Evolutionary conservation across 441 rosid genomes (phyloP).

Genomic region (Adansonia grandidieri): DNA sequence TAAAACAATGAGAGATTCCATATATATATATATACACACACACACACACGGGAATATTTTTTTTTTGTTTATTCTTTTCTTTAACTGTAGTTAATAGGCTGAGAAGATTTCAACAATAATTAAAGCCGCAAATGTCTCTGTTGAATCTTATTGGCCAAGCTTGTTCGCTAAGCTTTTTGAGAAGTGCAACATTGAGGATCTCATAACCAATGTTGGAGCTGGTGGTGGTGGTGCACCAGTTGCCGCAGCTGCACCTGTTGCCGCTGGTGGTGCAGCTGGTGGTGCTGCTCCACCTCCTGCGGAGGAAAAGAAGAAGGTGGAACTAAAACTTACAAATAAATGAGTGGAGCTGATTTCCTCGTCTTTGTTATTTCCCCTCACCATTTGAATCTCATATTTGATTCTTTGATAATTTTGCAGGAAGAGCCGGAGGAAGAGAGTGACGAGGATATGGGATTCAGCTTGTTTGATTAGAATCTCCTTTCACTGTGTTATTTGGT

Average conservation of each 20-base stretch:
- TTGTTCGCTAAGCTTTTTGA: constrained; percentile 64
- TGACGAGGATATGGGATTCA: too few species aligned
- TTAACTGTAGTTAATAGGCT: constrained; percentile 36
- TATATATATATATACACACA: too few species aligned
- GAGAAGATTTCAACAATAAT: constrained; percentile 57
- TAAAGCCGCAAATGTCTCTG: constrained; percentile 50
- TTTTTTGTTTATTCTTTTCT: not conserved
- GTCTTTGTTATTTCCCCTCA: not conserved
- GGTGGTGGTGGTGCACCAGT: constrained; percentile 40
- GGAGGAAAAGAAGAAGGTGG: constrained; percentile 63
- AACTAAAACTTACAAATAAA: not conserved
- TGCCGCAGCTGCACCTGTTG: constrained; percentile 38
- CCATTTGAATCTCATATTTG: not conserved
- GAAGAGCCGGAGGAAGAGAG: too few species aligned
- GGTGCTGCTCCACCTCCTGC: constrained; percentile 47
- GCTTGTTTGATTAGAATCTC: constrained; percentile 52
- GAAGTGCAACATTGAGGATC: constrained; percentile 53
- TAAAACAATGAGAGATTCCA: too few species aligned
- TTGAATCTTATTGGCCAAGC: constrained; percentile 38
- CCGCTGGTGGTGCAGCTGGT: constrained; percentile 39
- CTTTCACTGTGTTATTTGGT: constrained; percentile 22
- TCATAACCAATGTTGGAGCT: constrained; percentile 51
- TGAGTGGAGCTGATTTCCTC: not conserved
- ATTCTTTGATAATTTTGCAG: constrained; percentile 24
- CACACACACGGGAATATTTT: too few species aligned